These are phyloP conservation scores for Panaeolus cyanescens DNA, from an alignment of 768 basidiomycete species.

Conservation along the genomic window DNA sequence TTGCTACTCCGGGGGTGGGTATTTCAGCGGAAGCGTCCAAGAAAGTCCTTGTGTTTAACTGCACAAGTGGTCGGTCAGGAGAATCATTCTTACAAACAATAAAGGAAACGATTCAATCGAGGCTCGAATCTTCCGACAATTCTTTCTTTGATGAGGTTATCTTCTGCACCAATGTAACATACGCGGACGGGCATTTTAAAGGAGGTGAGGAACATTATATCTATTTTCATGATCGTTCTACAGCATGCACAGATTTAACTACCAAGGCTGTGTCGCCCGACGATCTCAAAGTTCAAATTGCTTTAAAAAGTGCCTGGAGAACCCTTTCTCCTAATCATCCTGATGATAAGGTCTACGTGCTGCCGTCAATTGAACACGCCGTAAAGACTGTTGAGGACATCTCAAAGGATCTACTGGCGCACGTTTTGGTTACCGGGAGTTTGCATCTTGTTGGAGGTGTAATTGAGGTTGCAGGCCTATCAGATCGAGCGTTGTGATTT, in stretches of 20 bases:
- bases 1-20: conserved; percentile 60
- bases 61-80: conserved; percentile 88
- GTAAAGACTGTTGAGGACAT: conserved; percentile 61
- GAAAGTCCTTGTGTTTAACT: conserved; percentile 90
- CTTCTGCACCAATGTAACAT: conserved; percentile 97
- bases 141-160: conserved; percentile 83
- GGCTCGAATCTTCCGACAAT: conserved; percentile 37
- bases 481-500: conserved; percentile 61
- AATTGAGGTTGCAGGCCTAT: conserved; percentile 86
- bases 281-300: conserved; percentile 76
- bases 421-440: conserved; percentile 90
- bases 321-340: conserved; percentile 64
- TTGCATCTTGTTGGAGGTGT: conserved; percentile 93
- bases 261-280: conserved; percentile 62
- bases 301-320: conserved; percentile 76
- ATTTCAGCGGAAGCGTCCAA: conserved; percentile 36
- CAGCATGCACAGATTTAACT: conserved; percentile 64
- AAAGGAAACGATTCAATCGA: conserved; percentile 49
- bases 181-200: conserved; percentile 86
- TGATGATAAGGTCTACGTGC: conserved; percentile 64
- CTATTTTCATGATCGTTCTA: background rate
- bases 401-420: conserved; percentile 28
- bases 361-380: conserved; percentile 90
- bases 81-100: conserved; percentile 66
- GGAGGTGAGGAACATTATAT: conserved; percentile 58